Percentiles rank a stretch among this genome's conserved stretches.
These are phyloP conservation scores for Primulina eburnea DNA, from an alignment of 257 asterid species.

Conservation along the genomic window DNA sequence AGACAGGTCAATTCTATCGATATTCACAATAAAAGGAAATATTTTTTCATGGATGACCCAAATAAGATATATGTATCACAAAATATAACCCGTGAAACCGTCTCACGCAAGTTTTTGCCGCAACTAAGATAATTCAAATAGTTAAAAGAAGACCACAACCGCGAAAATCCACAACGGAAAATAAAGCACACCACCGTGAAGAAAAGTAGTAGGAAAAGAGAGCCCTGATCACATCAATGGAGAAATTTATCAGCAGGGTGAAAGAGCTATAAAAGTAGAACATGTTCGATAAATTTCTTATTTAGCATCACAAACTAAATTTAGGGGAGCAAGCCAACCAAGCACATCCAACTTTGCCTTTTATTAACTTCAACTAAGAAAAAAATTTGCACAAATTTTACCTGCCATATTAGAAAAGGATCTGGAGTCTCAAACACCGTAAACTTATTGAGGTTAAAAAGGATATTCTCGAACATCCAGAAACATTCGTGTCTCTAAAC, in stretches of 20 bases:
- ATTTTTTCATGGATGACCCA: too few relatives aligned
- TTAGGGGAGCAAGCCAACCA: constrained; percentile 8
- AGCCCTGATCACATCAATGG: constrained; percentile 27
- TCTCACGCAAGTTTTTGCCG: too few relatives aligned
- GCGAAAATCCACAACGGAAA: constrained; percentile 14
- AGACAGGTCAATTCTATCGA: too few relatives aligned
- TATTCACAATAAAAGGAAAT: too few relatives aligned
- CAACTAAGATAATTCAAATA: constrained; percentile 17
- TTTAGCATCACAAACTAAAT: constrained; percentile 15
- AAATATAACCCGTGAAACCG: too few relatives aligned
- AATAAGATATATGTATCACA: too few relatives aligned
- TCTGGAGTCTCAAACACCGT: constrained; percentile 99
- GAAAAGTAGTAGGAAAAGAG: constrained; percentile 33
- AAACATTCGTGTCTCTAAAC: neutral
- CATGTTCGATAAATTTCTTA: neutral
- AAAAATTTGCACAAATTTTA: constrained; percentile 26
- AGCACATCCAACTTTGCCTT: constrained; percentile 10
- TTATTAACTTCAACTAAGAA: neutral
- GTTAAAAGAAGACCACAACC: constrained; percentile 14
- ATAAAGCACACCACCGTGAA: constrained; percentile 18
- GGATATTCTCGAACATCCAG: constrained; percentile 41
- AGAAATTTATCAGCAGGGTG: neutral
- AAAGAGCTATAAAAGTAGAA: too few relatives aligned
- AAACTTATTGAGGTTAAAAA: constrained; percentile 95
- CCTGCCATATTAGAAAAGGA: constrained; percentile 99